Evolutionary conservation across 176 grass and related monocot species (phyloP), one percentile per base, ranked within the genome.

Genomic region (Olyra latifolia): DNA sequence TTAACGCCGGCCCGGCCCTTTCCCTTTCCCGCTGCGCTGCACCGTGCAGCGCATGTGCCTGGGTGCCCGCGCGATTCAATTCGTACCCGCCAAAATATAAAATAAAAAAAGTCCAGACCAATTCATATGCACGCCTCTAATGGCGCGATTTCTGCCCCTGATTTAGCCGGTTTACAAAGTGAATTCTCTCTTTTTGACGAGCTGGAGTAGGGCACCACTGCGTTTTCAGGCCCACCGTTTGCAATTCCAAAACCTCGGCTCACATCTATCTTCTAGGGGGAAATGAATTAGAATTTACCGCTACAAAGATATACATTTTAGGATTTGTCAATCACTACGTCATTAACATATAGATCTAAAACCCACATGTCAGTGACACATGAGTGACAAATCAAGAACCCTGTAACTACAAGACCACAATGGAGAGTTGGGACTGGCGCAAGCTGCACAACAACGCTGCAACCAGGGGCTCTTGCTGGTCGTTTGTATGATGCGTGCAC

Each of bases 21-120:
- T 28, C 35, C 22, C 53, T 63, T 72, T 68, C 81, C 71, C 54
- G 62, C 69, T 44, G 56, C 56, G n/a, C 60, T 3, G 70, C 47
- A 44, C 58, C 66, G 57, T 73, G 66, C 74, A 42, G 41, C 16
- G 81, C 87, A 84, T 89, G 87, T 81, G 87, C 71, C 11, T 3
- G 7, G 2, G 23, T 28, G 17, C 52, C 10, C 27, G 28, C 85
- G 49, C 69, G 40, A 29, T 66, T 62, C 57, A 54, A n/a, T 50
- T 64, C 60, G 17, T 24, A 29, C 30, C 40, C 46, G 8, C 71
- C 74, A 27, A 9, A 50, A 35, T 35, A 35, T 35, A 35, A 35
- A n/a, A n/a, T n/a, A n/a, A n/a, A n/a, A 74, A 71, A 81, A 61
- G 50, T 14, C 48, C 16, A 35, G 14, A 66, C 29, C 7, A 63